Conservation (phyloP, 2,329 filamentous ascomycete genomes). For the Alternaria sp. region DNA sequence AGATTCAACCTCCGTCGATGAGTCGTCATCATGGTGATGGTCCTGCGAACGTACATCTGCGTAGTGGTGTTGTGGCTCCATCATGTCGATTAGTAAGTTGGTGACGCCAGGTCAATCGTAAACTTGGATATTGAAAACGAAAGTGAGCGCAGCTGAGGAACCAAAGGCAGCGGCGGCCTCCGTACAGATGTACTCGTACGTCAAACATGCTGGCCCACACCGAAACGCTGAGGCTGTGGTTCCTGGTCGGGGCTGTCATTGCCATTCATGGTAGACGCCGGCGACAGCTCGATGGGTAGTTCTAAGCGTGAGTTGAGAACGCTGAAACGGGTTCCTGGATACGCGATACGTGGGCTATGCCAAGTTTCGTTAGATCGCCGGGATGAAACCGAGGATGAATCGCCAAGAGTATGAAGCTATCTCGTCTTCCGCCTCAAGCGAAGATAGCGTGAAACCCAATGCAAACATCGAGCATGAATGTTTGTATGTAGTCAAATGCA, state of each 20-base stretch:
- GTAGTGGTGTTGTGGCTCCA: slow-evolving; percentile 45
- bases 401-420: slow-evolving; percentile 45
- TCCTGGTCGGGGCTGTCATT: slow-evolving; percentile 29
- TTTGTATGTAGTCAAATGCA: not conserved
- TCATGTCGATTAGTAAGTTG: slow-evolving; percentile 23
- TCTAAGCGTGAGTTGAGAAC: slow-evolving; percentile 20
- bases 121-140: slow-evolving; percentile 14
- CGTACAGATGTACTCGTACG: slow-evolving; percentile 25
- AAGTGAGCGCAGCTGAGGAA: slow-evolving; percentile 42
- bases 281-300: slow-evolving; percentile 16
- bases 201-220: slow-evolving; percentile 21
- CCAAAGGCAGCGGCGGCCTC: slow-evolving; percentile 24
- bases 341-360: slow-evolving; percentile 26
- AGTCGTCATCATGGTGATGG: slow-evolving; percentile 41
- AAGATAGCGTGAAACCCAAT: slow-evolving; percentile 36
- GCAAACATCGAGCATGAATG: slow-evolving; percentile 21
- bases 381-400: slow-evolving; percentile 43
- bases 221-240: slow-evolving; percentile 26
- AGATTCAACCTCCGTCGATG: slow-evolving; percentile 47
- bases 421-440: slow-evolving; percentile 29
- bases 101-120: slow-evolving; percentile 33
- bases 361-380: slow-evolving; percentile 31
- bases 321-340: slow-evolving; percentile 28
- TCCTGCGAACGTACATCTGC: slow-evolving; percentile 36
- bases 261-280: slow-evolving; percentile 13